A percentile compares a stretch with the other conserved stretches of the same genome.
Conservation (phyloP, 495 filamentous ascomycete species). For the Chaetomidium leptoderma region DNA sequence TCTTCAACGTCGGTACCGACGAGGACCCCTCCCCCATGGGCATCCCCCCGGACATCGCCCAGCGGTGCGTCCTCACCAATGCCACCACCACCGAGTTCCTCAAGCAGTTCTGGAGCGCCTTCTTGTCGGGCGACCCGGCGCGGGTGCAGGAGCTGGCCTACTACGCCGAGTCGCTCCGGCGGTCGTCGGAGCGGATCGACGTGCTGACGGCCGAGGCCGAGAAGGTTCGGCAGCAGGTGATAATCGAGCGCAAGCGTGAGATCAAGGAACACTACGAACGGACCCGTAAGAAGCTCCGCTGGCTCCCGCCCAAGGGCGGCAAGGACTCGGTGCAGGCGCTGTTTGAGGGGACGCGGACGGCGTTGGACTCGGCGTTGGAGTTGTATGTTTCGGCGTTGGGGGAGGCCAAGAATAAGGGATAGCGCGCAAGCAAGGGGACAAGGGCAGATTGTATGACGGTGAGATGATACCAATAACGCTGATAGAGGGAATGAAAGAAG, state of each 20-base stretch:
- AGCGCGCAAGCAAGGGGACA: background rate
- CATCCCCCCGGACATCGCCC: conserved; percentile 60
- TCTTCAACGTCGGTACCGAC: conserved; percentile 12
- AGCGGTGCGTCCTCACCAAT: conserved; percentile 76
- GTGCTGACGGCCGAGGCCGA: conserved; percentile 79
- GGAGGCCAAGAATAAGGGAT: background rate
- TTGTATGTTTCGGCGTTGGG: conserved; percentile 51
- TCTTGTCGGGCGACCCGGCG: conserved; percentile 63
- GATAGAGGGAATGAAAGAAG: too few relatives aligned
- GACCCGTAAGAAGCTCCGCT: conserved; percentile 64
- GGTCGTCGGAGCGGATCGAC: conserved; percentile 72
- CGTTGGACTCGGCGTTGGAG: conserved; percentile 58
- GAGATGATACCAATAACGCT: conserved; percentile 4
- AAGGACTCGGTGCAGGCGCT: conserved; percentile 68
- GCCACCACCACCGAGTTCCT: conserved; percentile 91
- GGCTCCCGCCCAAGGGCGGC: conserved; percentile 68
- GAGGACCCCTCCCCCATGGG: conserved; percentile 53
- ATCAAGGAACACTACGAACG: conserved; percentile 60
- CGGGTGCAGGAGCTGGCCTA: conserved; percentile 71
- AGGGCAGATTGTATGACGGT: background rate
- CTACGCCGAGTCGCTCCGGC: conserved; percentile 69
- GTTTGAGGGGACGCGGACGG: conserved; percentile 63
- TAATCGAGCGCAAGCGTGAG: conserved; percentile 63
- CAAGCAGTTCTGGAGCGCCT: conserved; percentile 91
- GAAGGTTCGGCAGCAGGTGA: conserved; percentile 56